Conservation (phyloP, 2,329 filamentous ascomycete genomes). For the Penicillium sp. region DNA sequence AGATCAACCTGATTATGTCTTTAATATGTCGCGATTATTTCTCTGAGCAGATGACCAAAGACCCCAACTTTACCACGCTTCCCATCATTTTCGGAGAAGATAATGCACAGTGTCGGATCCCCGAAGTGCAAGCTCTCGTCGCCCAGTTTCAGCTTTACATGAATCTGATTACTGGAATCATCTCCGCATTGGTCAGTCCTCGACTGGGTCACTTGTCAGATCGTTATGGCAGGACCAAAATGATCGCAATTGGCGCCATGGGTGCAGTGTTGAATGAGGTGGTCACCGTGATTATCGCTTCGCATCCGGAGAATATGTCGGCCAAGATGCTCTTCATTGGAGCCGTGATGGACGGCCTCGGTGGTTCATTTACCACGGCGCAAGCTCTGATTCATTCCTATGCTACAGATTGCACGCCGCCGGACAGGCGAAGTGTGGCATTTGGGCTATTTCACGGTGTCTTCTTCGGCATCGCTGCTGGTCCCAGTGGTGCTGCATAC, state of each 20-base stretch:
- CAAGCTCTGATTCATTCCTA: constrained; percentile 80
- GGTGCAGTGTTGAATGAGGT: constrained; percentile 72
- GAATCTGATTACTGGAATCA: constrained; percentile 65
- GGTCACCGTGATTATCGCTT: constrained; percentile 72
- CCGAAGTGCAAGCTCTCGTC: constrained; percentile 70
- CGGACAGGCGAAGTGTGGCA: constrained; percentile 70
- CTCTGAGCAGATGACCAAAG: constrained; percentile 55
- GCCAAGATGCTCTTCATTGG: constrained; percentile 77
- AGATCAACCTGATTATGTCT: constrained; percentile 76
- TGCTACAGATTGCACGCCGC: constrained; percentile 78
- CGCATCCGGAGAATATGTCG: constrained; percentile 64
- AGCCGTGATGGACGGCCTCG: constrained; percentile 71
- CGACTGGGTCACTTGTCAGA: constrained; percentile 82
- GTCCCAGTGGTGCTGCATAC: constrained; percentile 74
- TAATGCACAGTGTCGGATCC: constrained; percentile 73
- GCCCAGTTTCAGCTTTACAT: constrained; percentile 73
- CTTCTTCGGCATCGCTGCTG: constrained; percentile 77
- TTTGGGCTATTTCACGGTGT: constrained; percentile 89
- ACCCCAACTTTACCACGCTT: constrained; percentile 57
- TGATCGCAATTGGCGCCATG: constrained; percentile 67
- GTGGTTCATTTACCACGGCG: constrained; percentile 81
- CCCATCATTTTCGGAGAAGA: constrained; percentile 63
- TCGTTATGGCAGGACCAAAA: constrained; percentile 69
- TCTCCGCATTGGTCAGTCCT: constrained; percentile 77
- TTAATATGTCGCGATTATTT: constrained; percentile 82